These are phyloP conservation scores for Aureobasidium subglaciale DNA, from an alignment of 2,329 filamentous ascomycete species.

Conservation along the genomic window DNA sequence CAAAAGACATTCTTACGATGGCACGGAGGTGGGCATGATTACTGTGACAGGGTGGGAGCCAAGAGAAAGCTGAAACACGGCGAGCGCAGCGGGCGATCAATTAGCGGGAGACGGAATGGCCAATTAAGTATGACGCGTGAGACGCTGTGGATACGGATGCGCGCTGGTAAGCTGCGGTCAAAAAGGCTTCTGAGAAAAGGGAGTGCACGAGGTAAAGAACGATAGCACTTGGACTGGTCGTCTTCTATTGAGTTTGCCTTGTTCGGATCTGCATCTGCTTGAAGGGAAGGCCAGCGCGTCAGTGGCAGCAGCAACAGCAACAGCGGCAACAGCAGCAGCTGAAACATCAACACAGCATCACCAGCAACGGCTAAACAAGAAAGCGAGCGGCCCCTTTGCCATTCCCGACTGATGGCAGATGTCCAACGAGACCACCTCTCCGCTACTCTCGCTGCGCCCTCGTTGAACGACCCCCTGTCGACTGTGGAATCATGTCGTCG, in stretches of 20 bases:
- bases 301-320: neutral
- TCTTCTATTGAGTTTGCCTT: neutral
- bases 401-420: constrained; percentile 3
- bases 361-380: neutral
- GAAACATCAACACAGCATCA: neutral
- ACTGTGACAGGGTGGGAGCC: neutral
- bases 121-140: constrained; percentile 8
- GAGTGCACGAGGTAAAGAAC: neutral
- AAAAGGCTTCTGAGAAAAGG: constrained; percentile 3
- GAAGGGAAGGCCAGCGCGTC: too few species aligned
- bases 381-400: too few species aligned
- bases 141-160: constrained; percentile 5
- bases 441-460: neutral
- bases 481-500: constrained; percentile 20
- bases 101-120: constrained; percentile 2
- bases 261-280: neutral
- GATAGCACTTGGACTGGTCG: too few species aligned
- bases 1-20: too few species aligned
- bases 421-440: neutral
- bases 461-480: neutral
- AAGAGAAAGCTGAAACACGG: constrained; percentile 10
- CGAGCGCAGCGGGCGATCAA: constrained; percentile 1
- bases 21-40: neutral
- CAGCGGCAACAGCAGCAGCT: neutral
- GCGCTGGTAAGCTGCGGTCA: neutral